Evolutionary conservation across 768 basidiomycete species (phyloP), one percentile per base, ranked within the genome.

Genomic region (Kwoniella shandongensis): DNA sequence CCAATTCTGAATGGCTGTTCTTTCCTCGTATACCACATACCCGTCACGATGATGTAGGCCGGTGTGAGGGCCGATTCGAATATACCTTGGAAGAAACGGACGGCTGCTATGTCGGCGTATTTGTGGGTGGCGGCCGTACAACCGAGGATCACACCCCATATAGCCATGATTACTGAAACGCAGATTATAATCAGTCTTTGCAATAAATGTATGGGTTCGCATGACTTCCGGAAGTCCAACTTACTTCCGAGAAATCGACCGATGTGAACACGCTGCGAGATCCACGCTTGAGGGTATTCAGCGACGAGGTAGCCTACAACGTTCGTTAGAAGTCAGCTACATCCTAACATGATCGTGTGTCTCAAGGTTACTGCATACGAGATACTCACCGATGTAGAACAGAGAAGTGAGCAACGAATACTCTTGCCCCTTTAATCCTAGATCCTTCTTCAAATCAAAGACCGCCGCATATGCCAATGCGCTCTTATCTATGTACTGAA

Each of bases 1-100:
- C 65, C 69, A 42, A 78, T 77, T 29, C 74, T 58, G 6, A 61
- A 60, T 1, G 78, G 78, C 51, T 78, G 77, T 44, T 79, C 75
- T 3, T 42, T 46, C 17, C 78, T 63, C 3, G 76, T 77, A 59
- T 77, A 62, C 61, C 61, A 60, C 61, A 66, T 67, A 13, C 72
- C 67, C 25, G 69, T 69, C 64, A 71, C 66, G 23, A 74, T 58
- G 22, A 59, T 62, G 7, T 72, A 65, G 4, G 70, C 70, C 3
- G 73, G 73, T 4, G 70, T 72, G 45, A 72, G 65, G 40, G 63
- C 63, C 1, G 66, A 63, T 40, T 74, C 73, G 42, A 70, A 65
- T 32, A 67, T 59, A 38, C 66, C 70, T 45, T 68, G 61, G 61
- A 71, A 65, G 65, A 69, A 74, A 17, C 72, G 63, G 56, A 61